Evolutionary conservation across 108 stramenopile genomes (phyloP).

Genomic region (Nitzschia sp.): DNA sequence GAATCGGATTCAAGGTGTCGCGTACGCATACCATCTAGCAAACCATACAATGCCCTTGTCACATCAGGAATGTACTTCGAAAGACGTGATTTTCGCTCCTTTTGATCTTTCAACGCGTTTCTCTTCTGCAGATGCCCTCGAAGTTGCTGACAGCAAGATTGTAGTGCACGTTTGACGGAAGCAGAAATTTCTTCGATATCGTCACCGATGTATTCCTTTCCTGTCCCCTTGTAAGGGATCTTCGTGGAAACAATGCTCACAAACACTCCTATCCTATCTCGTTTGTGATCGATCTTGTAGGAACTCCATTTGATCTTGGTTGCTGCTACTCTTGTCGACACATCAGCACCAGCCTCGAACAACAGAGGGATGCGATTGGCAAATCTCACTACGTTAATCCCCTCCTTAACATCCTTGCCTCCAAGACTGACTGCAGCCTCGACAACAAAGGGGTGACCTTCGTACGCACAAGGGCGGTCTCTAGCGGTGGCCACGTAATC

Average conservation of each 20-base stretch:
- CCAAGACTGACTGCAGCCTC: constrained; percentile 96
- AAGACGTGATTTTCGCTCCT: constrained; percentile 70
- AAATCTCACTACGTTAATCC: constrained; percentile 92
- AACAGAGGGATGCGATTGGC: constrained; percentile 97
- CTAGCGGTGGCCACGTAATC: constrained; percentile 81
- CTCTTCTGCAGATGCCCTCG: constrained; percentile 67
- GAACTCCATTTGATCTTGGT: constrained; percentile 86
- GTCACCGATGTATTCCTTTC: constrained; percentile 94
- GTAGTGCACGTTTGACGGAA: constrained; percentile 76
- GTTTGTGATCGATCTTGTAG: constrained; percentile 95
- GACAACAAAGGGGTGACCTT: constrained; percentile 96
- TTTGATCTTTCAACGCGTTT: constrained; percentile 74
- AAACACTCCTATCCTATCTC: constrained; percentile 93
- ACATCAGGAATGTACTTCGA: constrained; percentile 85
- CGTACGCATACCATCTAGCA: constrained; percentile 74
- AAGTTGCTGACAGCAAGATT: constrained; percentile 78
- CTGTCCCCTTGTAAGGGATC: constrained; percentile 98
- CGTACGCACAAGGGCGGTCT: constrained; percentile 73
- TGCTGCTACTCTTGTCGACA: constrained; percentile 85
- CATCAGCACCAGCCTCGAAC: constrained; percentile 95
- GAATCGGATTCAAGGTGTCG: constrained; percentile 41
- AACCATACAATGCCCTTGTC: constrained; percentile 63
- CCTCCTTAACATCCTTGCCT: constrained; percentile 86
- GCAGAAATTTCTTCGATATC: constrained; percentile 79
- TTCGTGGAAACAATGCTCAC: constrained; percentile 95